Evolutionary conservation across 2,329 filamentous ascomycete genomes (phyloP).

Genomic region (Fusarium sp.): DNA sequence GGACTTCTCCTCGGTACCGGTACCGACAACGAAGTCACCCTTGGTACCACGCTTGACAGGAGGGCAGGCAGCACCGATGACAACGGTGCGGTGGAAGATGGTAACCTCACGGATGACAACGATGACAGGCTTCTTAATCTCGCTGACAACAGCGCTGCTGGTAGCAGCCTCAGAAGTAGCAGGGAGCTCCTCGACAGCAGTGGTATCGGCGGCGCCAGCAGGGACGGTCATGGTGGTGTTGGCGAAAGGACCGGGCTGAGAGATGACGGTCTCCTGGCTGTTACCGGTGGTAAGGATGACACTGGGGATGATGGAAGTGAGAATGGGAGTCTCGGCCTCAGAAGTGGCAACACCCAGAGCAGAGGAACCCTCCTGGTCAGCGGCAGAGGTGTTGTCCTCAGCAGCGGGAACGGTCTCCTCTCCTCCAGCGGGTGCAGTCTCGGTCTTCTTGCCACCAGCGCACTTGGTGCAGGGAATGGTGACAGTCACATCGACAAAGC

Average conservation of each 20-base stretch:
- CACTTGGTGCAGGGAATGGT: conserved; percentile 38
- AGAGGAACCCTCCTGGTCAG: conserved; percentile 18
- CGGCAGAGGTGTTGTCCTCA: conserved; percentile 22
- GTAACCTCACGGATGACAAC: conserved; percentile 41
- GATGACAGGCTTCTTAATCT: conserved; percentile 36
- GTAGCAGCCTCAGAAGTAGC: conserved; percentile 26
- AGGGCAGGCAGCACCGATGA: conserved; percentile 46
- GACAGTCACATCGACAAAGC: conserved; percentile 36
- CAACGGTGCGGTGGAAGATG: conserved; percentile 40
- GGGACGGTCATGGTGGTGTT: conserved; percentile 37
- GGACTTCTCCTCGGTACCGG: conserved; percentile 32
- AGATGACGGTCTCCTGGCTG: conserved; percentile 23
- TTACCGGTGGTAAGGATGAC: conserved; percentile 39
- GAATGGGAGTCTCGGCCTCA: conserved; percentile 16
- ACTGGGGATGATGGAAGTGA: conserved; percentile 35
- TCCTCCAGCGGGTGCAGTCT: conserved; percentile 13
- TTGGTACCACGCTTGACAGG: conserved; percentile 34
- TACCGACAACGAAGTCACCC: conserved; percentile 42
- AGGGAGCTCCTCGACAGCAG: conserved; percentile 18
- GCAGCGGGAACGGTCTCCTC: conserved; percentile 19
- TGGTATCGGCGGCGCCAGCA: conserved; percentile 15
- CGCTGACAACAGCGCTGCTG: conserved; percentile 32
- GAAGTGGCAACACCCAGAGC: conserved; percentile 32
- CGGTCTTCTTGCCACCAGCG: conserved; percentile 26
- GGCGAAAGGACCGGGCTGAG: conserved; percentile 30